phyloP scores from a whole-genome alignment of 2,329 filamentous ascomycete genomes.

The Fusarium papillatum region DNA sequence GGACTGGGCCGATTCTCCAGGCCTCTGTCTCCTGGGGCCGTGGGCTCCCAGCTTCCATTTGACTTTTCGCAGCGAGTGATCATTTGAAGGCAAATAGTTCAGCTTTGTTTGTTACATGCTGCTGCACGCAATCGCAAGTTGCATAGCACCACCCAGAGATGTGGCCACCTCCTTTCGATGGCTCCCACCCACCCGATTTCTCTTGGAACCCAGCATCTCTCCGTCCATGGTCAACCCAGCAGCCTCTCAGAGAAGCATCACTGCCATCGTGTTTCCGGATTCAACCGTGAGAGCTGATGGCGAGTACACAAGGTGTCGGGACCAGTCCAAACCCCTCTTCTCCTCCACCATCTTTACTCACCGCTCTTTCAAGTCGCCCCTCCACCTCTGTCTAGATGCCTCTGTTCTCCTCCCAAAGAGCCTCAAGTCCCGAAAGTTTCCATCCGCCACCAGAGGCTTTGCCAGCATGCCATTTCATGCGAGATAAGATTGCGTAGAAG shows the following conservation, averaged over 20 bases:
- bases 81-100: conserved; percentile 7
- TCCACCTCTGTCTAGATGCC: conserved; percentile 12
- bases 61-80: conserved; percentile 9
- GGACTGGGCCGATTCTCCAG: conserved; percentile 11
- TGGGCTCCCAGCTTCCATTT: conserved; percentile 14
- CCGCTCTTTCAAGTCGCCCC: conserved; percentile 41
- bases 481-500: conserved; percentile 14
- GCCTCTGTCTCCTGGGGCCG: conserved; percentile 10
- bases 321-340: conserved; percentile 37
- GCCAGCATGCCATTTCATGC: not conserved
- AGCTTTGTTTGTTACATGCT: conserved; percentile 13
- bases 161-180: conserved; percentile 26
- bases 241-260: conserved; percentile 11
- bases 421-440: conserved; percentile 32
- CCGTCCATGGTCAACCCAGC: conserved; percentile 4
- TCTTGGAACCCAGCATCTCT: not conserved
- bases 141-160: conserved; percentile 42
- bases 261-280: conserved; percentile 19
- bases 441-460: not conserved
- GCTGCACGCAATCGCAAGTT: conserved; percentile 44
- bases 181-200: conserved; percentile 18
- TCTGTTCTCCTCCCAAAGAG: conserved; percentile 25
- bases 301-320: conserved; percentile 20
- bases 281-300: conserved; percentile 27
- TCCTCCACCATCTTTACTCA: conserved; percentile 42